Evolutionary conservation across 208 protist species (phyloP).

Genomic region (Polymyxa betae): DNA sequence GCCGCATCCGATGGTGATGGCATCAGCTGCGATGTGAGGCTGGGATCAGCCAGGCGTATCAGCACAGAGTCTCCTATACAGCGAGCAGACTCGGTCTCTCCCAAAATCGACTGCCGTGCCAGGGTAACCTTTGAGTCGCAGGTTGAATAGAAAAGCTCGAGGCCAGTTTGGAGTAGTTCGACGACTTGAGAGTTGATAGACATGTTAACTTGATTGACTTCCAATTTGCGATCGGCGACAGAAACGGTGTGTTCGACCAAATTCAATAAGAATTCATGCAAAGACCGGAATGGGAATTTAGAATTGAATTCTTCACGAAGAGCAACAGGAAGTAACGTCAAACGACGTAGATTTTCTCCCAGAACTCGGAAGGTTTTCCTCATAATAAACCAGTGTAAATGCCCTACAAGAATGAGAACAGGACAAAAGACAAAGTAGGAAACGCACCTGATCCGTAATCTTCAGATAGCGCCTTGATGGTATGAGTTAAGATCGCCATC

Average conservation of each 20-base stretch:
- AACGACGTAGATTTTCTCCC: background rate
- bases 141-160: constrained; percentile 32
- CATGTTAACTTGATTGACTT: background rate
- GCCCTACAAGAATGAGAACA: too few species aligned
- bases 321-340: background rate
- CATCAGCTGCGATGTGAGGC: background rate
- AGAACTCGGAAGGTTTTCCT: background rate
- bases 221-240: background rate
- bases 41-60: background rate
- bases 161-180: background rate
- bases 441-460: background rate
- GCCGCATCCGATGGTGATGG: background rate
- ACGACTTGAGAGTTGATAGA: background rate
- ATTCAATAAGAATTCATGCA: background rate
- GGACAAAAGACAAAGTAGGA: too few species aligned
- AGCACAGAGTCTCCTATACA: background rate
- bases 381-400: background rate
- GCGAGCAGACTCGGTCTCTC: background rate
- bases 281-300: background rate
- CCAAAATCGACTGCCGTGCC: background rate
- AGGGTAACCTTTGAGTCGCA: background rate
- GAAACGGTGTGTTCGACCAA: background rate
- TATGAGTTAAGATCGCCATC: background rate
- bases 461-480: background rate
- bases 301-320: background rate